Evolutionary conservation across 345 rosid species (phyloP), one percentile per base, ranked within the genome.

Genomic region (Salix udensis): DNA sequence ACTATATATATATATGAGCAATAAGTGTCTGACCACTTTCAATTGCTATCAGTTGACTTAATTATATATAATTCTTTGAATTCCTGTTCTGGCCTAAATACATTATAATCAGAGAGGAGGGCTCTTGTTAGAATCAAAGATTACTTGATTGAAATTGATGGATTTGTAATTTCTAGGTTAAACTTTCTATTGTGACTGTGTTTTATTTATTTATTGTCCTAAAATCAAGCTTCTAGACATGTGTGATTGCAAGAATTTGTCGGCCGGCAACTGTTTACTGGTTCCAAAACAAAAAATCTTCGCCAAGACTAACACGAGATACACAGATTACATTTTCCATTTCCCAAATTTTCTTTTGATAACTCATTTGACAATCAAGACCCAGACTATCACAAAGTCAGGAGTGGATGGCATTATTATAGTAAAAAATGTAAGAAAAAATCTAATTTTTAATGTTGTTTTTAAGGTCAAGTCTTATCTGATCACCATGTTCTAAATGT

Each of bases 151-250:
- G 44, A 76, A 73, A 71, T 42, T 52, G 8, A 74, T 28, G 26
- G 1, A 42, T 52, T 11, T 15, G 28, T 26, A 48, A 19, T 30
- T 15, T 19, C n/a, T 36, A n/a, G 13, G 31, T 12, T 68, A 68
- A 13, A 39, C 30, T 11, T 48, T 46, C 52, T 15, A 1, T 26
- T 7, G 31, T 70, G 37, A 21, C 31, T 16, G 5, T 55, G 9
- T 67, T 68, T 46, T 62, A 64, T 39, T 62, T 70, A 46, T 68
- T 71, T 53, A 53, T 24, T 65, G 36, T 34, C 36, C 36, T 34
- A 34, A 34, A 34, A 52, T 86, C 86, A 81, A 76, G 62, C 65
- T 79, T 84, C 69, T 72, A 76, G 79, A 85, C 46, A 71, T 74
- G 53, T 4, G 48, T 73, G 79, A 79, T 15, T 40, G 68, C 61